Conservation (phyloP, 345 rosid genomes). For the Sisymbrium altissimum region DNA sequence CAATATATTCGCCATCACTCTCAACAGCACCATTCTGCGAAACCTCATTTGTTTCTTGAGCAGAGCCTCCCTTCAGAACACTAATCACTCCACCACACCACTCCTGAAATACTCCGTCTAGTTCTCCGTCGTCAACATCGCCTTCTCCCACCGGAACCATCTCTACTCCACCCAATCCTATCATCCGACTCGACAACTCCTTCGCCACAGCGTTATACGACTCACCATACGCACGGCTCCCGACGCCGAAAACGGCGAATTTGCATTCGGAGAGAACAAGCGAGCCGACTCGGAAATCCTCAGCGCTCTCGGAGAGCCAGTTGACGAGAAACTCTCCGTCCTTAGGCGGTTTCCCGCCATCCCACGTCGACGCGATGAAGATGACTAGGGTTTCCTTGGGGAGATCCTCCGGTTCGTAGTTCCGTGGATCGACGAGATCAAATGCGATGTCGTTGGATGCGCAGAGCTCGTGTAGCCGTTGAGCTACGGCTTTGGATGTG, state of each 20-base stretch:
- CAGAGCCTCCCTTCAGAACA: constrained; percentile 50
- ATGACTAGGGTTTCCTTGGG: constrained; percentile 58
- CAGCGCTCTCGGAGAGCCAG: constrained; percentile 81
- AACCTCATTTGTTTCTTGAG: constrained; percentile 30
- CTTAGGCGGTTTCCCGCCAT: constrained; percentile 70
- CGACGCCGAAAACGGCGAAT: constrained; percentile 88
- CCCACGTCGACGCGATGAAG: constrained; percentile 89
- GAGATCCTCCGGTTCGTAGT: constrained; percentile 93
- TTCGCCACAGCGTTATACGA: constrained; percentile 71
- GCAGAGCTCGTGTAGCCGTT: constrained; percentile 48
- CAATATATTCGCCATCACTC: constrained; percentile 42
- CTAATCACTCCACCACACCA: constrained; percentile 61
- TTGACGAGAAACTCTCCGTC: constrained; percentile 59
- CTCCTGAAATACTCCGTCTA: constrained; percentile 54
- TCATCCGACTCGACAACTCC: constrained; percentile 60
- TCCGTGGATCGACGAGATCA: constrained; percentile 67
- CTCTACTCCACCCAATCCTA: constrained; percentile 71
- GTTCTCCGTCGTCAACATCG: constrained; percentile 68
- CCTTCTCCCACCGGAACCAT: constrained; percentile 62
- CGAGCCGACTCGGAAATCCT: constrained; percentile 86
- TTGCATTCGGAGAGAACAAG: constrained; percentile 61
- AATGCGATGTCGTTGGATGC: constrained; percentile 42
- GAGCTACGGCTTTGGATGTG: constrained; percentile 63
- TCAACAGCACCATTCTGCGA: constrained; percentile 31
- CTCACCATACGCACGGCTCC: constrained; percentile 67